phyloP scores from a whole-genome alignment of 176 grass and related monocot species.

The Oryza punctata region DNA sequence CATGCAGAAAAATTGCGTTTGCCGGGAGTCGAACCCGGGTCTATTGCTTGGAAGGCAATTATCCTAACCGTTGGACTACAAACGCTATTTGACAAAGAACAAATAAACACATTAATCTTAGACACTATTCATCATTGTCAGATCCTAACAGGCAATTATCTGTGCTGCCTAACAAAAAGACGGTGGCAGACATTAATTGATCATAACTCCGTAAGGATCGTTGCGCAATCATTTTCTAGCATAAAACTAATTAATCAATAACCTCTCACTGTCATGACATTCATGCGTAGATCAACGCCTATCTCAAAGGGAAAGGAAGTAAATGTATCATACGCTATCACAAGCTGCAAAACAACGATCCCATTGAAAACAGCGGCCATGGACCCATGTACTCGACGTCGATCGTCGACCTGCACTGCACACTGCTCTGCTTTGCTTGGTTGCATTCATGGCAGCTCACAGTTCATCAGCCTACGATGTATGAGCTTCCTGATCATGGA shows the following conservation, averaged over 20 bases:
- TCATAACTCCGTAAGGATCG: background rate
- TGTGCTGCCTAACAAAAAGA: background rate
- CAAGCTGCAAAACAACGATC: background rate
- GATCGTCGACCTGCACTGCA: background rate
- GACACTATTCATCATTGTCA: background rate
- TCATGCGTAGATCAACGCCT: background rate
- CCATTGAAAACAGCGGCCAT: background rate
- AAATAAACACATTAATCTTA: too few species aligned
- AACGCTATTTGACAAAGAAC: conserved; percentile 24
- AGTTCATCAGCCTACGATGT: background rate
- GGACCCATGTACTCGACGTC: background rate
- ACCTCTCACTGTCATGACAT: background rate
- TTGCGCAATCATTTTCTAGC: background rate
- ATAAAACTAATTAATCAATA: background rate
- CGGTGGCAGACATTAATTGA: background rate
- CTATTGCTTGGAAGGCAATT: conserved; percentile 99
- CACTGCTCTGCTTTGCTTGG: background rate
- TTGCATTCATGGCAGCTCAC: background rate
- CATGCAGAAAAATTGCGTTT: conserved; percentile 42
- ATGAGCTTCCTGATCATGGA: background rate
- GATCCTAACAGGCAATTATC: too few species aligned
- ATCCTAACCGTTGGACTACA: conserved; percentile 99
- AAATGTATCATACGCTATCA: too few species aligned
- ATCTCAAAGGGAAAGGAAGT: background rate
- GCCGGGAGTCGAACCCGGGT: conserved; percentile 97